phyloP scores from a whole-genome alignment of 208 protist species.

The Trypanosoma melophagium region DNA sequence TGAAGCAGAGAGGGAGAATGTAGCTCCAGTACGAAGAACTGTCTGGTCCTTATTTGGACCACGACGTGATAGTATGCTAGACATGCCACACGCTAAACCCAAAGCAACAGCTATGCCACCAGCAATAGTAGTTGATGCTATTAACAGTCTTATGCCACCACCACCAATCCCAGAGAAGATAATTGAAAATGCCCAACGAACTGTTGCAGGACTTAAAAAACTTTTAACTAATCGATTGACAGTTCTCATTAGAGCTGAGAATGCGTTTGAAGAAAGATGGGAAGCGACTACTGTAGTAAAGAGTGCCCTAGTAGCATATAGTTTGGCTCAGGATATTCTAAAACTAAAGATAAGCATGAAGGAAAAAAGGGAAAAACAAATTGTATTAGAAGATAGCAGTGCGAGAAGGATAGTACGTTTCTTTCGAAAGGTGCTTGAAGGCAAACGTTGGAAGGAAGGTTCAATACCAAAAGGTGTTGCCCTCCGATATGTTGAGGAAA shows the following conservation, averaged over 20 bases:
- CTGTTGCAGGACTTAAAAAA: conserved; percentile 30
- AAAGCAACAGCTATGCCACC: conserved; percentile 12
- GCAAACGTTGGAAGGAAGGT: conserved; percentile 22
- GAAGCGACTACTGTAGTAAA: conserved; percentile 56
- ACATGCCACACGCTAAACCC: conserved; percentile 8
- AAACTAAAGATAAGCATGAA: conserved; percentile 40
- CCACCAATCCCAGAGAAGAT: conserved; percentile 29
- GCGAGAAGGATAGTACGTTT: conserved; percentile 59
- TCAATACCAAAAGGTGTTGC: conserved; percentile 12
- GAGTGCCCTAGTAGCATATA: conserved; percentile 51
- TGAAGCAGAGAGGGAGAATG: conserved; percentile 26
- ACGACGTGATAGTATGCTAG: neutral
- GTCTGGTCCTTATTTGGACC: conserved; percentile 29
- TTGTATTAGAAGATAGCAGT: conserved; percentile 43
- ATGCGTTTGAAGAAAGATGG: conserved; percentile 70
- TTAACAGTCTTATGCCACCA: conserved; percentile 25
- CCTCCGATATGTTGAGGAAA: conserved; percentile 32
- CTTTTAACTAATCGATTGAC: conserved; percentile 57
- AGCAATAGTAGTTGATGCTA: conserved; percentile 17
- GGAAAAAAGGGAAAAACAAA: conserved; percentile 28
- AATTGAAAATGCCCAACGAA: conserved; percentile 28
- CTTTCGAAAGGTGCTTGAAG: conserved; percentile 41
- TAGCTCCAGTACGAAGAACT: neutral
- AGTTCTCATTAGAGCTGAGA: conserved; percentile 55
- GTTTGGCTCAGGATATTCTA: conserved; percentile 60